Conservation (phyloP, 1,284 basidiomycete species). For the Papiliotrema terrestris region DNA sequence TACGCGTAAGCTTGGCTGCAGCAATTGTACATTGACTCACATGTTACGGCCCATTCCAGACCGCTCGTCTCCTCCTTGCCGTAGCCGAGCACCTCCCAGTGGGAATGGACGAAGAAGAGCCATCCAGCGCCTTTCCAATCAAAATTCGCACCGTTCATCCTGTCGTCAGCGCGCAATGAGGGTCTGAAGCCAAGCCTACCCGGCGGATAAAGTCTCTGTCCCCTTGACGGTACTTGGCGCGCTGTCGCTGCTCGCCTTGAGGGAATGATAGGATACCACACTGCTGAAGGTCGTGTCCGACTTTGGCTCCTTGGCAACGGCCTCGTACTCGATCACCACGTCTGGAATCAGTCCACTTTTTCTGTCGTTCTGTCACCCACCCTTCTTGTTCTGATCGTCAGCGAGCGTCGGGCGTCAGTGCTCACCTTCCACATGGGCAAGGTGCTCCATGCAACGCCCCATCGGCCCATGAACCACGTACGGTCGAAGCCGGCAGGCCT, state of each 20-base stretch:
- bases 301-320: slow-evolving; percentile 19
- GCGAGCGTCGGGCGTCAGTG: too few species aligned
- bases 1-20: slow-evolving; percentile 3
- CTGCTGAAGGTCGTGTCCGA: slow-evolving; percentile 47
- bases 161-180: background rate
- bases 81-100: slow-evolving; percentile 55
- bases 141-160: slow-evolving; percentile 47
- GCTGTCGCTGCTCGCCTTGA: slow-evolving; percentile 28
- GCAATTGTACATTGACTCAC: slow-evolving; percentile 20
- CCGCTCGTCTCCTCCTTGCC: slow-evolving; percentile 39
- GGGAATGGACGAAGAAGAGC: slow-evolving; percentile 51
- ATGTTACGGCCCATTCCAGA: slow-evolving; percentile 54
- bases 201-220: slow-evolving; percentile 40
- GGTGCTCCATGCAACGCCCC: slow-evolving; percentile 53
- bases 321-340: slow-evolving; percentile 53
- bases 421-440: slow-evolving; percentile 55
- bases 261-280: slow-evolving; percentile 48
- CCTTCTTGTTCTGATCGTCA: slow-evolving; percentile 2
- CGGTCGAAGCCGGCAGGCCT: slow-evolving; percentile 42
- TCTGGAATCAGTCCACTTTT: slow-evolving; percentile 28
- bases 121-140: slow-evolving; percentile 54
- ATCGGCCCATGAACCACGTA: slow-evolving; percentile 51
- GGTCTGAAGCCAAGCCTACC: slow-evolving; percentile 12
- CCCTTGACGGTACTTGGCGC: slow-evolving; percentile 47
- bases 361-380: background rate